Evolutionary conservation across 1,139 yeast genomes (phyloP).

Genomic region (Saccharomyces hybrid): DNA sequence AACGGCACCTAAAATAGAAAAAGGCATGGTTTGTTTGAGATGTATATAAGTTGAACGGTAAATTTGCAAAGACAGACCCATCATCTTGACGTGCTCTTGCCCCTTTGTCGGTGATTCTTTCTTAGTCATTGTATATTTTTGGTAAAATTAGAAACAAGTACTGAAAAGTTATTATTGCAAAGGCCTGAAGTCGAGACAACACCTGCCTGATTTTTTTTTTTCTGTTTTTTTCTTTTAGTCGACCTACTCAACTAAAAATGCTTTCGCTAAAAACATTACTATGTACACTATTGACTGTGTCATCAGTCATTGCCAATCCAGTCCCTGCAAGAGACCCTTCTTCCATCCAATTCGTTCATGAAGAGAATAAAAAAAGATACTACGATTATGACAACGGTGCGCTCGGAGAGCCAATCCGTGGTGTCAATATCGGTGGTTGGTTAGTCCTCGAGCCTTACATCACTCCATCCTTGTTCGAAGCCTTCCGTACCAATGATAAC

Average conservation of each 20-base stretch:
- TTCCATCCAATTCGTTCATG: slow-evolving; percentile 19
- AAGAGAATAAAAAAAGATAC: slow-evolving; percentile 19
- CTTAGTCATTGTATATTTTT: neutral
- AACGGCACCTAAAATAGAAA: neutral
- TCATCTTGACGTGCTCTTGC: neutral
- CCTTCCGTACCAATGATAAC: slow-evolving; percentile 26
- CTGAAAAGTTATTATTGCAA: neutral
- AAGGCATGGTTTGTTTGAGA: neutral
- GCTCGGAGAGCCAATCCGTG: slow-evolving; percentile 40
- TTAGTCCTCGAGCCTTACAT: slow-evolving; percentile 80
- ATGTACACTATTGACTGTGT: neutral
- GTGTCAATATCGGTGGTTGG: slow-evolving; percentile 93
- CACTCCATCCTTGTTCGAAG: slow-evolving; percentile 71
- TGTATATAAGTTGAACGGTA: neutral
- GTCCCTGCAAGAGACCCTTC: slow-evolving; percentile 17
- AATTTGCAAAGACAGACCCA: neutral
- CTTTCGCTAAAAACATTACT: neutral
- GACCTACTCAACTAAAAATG: neutral
- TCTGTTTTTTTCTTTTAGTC: neutral
- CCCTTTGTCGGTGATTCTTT: no score
- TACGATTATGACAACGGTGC: slow-evolving; percentile 20
- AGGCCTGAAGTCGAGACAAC: neutral
- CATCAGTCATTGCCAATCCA: slow-evolving; percentile 12
- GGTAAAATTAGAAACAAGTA: neutral
- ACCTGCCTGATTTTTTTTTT: neutral